Percentiles rank a stretch among this genome's conserved stretches.
phyloP scores from a whole-genome alignment of 768 basidiomycete genomes.

The Trametes meyenii region DNA sequence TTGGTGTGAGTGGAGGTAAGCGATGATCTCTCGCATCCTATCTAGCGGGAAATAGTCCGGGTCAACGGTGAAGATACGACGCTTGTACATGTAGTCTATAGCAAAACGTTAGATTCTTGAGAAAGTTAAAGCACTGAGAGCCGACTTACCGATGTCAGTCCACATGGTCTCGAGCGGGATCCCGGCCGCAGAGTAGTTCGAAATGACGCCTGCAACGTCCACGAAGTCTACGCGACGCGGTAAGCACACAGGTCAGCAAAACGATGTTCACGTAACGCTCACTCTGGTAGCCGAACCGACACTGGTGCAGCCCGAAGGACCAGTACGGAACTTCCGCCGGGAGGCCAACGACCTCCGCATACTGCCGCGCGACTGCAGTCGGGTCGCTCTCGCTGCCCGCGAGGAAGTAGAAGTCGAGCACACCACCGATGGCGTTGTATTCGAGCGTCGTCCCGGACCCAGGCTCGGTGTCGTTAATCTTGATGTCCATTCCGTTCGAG shows the following conservation, averaged over 20 bases:
- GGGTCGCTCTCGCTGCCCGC: constrained; percentile 66
- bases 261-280: constrained; percentile 7
- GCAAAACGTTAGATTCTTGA: background rate
- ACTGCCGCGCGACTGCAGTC: constrained; percentile 62
- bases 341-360: constrained; percentile 63
- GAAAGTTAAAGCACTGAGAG: background rate
- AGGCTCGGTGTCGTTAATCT: constrained; percentile 47
- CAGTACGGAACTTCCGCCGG: constrained; percentile 79
- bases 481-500: constrained; percentile 80
- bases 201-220: constrained; percentile 62
- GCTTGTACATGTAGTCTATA: constrained; percentile 67
- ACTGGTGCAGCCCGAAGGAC: constrained; percentile 74
- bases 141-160: constrained; percentile 66
- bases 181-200: constrained; percentile 58
- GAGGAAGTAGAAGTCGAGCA: constrained; percentile 79
- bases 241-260: background rate
- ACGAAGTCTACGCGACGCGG: constrained; percentile 51
- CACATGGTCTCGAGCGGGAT: constrained; percentile 82
- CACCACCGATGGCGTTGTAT: constrained; percentile 78
- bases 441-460: constrained; percentile 50
- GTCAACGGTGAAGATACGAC: constrained; percentile 69
- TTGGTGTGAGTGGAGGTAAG: constrained; percentile 58
- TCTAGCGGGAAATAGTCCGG: constrained; percentile 66
- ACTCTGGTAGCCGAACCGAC: constrained; percentile 71
- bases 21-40: constrained; percentile 67